These are phyloP conservation scores for Globisporangium parvum DNA, from an alignment of 352 stramenopile species.

Conservation along the genomic window DNA sequence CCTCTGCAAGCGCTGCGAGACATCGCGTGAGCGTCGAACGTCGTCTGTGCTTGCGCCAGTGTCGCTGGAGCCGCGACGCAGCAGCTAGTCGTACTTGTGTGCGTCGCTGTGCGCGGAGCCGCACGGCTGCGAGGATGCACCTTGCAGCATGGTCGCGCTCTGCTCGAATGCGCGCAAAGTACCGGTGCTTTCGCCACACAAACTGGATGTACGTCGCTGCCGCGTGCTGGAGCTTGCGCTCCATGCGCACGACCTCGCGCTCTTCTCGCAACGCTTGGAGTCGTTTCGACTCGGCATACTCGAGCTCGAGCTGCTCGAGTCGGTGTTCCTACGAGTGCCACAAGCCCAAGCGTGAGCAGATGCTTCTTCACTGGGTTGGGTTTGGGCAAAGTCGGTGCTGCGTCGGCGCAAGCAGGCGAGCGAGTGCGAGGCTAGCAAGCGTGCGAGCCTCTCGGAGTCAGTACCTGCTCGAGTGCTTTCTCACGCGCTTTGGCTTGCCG, in stretches of 20 bases:
- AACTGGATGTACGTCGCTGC: conserved; percentile 69
- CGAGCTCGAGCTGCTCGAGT: conserved; percentile 36
- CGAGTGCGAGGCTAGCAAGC: neutral
- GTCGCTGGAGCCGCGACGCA: conserved; percentile 29
- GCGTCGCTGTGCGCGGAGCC: conserved; percentile 11
- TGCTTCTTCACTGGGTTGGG: too few relatives aligned
- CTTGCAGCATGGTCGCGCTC: conserved; percentile 21
- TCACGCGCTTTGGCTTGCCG: conserved; percentile 43
- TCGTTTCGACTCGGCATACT: conserved; percentile 36
- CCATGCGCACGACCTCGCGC: conserved; percentile 49
- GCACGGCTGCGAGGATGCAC: conserved; percentile 31
- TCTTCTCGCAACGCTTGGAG: conserved; percentile 33
- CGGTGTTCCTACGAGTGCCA: conserved; percentile 28
- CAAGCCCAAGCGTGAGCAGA: too few relatives aligned
- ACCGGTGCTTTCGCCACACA: conserved; percentile 32
- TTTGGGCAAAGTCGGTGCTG: neutral
- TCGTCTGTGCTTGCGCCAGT: conserved; percentile 15
- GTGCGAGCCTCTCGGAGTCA: neutral
- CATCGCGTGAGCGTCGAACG: conserved; percentile 9
- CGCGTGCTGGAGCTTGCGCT: conserved; percentile 52
- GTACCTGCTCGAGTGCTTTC: conserved; percentile 48
- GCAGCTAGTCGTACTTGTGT: conserved; percentile 16
- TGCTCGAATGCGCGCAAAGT: conserved; percentile 7
- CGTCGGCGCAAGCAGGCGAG: neutral
- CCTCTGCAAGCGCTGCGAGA: conserved; percentile 17